Percentiles rank a stretch among this genome's conserved stretches.
Evolutionary conservation across 768 basidiomycete species (phyloP).

Genomic region (Tylopilus sp.): DNA sequence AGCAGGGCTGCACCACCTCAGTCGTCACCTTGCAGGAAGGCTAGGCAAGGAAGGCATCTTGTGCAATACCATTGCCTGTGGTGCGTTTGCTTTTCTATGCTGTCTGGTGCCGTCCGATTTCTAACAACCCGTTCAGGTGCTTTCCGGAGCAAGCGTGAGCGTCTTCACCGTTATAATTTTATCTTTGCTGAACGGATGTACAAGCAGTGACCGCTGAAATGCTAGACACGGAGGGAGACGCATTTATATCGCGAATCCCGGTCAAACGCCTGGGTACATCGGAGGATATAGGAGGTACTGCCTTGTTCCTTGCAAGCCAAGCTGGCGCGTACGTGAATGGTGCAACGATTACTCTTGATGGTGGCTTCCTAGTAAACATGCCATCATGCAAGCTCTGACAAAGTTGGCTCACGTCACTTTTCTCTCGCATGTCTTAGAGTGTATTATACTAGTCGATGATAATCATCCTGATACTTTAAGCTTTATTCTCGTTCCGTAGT

Average conservation of each 20-base stretch:
- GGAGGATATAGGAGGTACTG: constrained; percentile 63
- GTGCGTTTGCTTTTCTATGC: constrained; percentile 23
- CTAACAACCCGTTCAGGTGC: constrained; percentile 22
- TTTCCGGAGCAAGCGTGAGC: constrained; percentile 42
- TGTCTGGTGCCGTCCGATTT: not conserved
- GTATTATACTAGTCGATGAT: constrained; percentile 2
- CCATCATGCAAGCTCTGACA: constrained; percentile 32
- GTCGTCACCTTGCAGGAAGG: constrained; percentile 52
- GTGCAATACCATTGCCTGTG: constrained; percentile 64
- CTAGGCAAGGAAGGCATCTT: constrained; percentile 56
- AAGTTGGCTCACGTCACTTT: too few relatives aligned
- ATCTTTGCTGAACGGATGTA: not conserved
- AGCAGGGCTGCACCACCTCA: constrained; percentile 56
- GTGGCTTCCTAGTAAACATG: constrained; percentile 49
- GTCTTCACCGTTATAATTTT: not conserved
- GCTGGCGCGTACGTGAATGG: constrained; percentile 65
- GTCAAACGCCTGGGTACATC: constrained; percentile 54
- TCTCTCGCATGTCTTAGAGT: constrained; percentile 1
- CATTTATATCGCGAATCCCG: constrained; percentile 43
- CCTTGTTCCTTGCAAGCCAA: constrained; percentile 56
- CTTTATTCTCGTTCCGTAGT: constrained; percentile 4
- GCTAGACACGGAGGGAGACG: constrained; percentile 42
- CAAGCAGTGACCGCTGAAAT: constrained; percentile 52
- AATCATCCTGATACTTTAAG: constrained; percentile 1
- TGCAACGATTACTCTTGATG: constrained; percentile 59